phyloP scores from a whole-genome alignment of 345 rosid species.

The Anastatica hierochuntica region DNA sequence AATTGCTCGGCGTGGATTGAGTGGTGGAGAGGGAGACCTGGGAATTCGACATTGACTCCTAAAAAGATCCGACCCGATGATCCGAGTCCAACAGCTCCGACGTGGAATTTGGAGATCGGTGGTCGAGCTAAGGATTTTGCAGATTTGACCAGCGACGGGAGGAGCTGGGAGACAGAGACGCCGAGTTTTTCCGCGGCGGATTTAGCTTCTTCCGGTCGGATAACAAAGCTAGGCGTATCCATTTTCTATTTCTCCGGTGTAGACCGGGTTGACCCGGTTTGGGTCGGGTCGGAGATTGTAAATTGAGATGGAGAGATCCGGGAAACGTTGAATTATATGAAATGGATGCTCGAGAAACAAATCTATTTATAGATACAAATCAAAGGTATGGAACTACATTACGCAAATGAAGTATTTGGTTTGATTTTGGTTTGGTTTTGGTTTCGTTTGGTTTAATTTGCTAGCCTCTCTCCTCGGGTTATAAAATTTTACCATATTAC shows the following conservation, averaged over 20 bases:
- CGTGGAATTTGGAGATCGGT: slow-evolving; percentile 57
- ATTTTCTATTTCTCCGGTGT: background rate
- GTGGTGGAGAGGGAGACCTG: slow-evolving; percentile 76
- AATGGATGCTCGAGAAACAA: too few species aligned
- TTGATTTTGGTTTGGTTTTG: too few species aligned
- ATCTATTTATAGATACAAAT: too few species aligned
- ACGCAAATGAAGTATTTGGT: too few species aligned
- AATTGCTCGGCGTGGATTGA: slow-evolving; percentile 91
- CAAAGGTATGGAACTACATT: too few species aligned
- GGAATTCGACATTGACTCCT: slow-evolving; percentile 75
- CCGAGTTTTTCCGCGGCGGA: slow-evolving; percentile 30
- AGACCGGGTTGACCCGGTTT: background rate
- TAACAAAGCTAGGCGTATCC: slow-evolving; percentile 7
- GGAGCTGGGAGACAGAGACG: slow-evolving; percentile 39
- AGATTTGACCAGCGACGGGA: background rate
- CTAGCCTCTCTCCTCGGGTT: too few species aligned
- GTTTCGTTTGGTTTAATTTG: too few species aligned
- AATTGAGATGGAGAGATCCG: background rate
- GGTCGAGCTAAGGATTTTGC: slow-evolving; percentile 41
- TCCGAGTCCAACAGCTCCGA: slow-evolving; percentile 65
- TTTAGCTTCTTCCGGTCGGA: slow-evolving; percentile 45
- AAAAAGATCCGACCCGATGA: slow-evolving; percentile 66
- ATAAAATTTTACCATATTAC: too few species aligned
- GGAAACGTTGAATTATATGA: background rate
- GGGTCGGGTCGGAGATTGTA: background rate